Base-by-base conservation (phyloP, 78 protist species). In the Polysphondylium violaceum region DNA sequence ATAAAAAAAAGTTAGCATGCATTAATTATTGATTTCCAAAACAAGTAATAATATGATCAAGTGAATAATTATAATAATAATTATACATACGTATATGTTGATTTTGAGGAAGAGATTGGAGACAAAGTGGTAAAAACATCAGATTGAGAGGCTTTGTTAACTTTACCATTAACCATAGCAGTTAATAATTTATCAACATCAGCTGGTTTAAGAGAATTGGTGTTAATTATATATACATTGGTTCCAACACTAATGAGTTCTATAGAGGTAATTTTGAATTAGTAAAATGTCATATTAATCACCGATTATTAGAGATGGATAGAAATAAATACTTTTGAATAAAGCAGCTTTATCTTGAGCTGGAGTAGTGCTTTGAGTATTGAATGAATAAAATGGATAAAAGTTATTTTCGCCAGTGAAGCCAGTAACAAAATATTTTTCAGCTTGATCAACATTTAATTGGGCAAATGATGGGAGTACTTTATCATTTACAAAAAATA, bases 221-320 rank as follows among this genome's bases (percentile, higher is more conserved):
- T 31, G 68, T 81, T 81, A 47, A 81, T 69, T 68, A 81, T 81
- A 81, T 81, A 81, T 68, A 81, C 89, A 68, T 81, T 81, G 29
- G 69, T 59, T 7, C 31, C 59, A 73, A 59, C 50, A 56, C 68
- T 44, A 81, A 81, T 58, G 23, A 81, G 31, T 43, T 65, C 89
- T 81, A 58, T 51, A 71, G 6, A 17, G 2, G 33, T 7, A 33
- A 25, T 43, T 6, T 43, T 17, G 40, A 43, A 64, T 14, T 36
- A 38, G 17, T 36, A 0, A 64, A 5, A 63, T 38, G 7, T 29
- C 5, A 3, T 64, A 12, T 64, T 14, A 29, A 31, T 64, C 44
- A 36, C 31, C 8, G 21, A 5, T 64, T 25, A 27, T 31, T 64
- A 38, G 9, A 36, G 16, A 11, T 27, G 12, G 3, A 19, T 19